Evolutionary conservation across 352 stramenopile genomes (phyloP).

Genomic region (Globisporangium emineosum): DNA sequence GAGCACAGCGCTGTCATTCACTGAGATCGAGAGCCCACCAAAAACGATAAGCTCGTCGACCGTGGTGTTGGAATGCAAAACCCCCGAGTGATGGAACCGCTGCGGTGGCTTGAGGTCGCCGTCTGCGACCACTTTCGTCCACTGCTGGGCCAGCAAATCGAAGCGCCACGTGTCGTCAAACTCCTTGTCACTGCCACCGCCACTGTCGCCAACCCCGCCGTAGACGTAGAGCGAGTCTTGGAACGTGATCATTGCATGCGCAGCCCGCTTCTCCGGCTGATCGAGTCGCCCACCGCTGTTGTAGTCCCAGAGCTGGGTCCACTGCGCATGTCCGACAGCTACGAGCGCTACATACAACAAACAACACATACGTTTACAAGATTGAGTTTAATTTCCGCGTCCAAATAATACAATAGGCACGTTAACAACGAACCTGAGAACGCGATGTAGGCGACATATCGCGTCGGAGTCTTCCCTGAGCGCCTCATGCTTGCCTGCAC

Average conservation of each 20-base stretch:
- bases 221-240: conserved; percentile 60
- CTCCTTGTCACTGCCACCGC: conserved; percentile 36
- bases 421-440: neutral
- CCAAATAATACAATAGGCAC: neutral
- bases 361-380: neutral
- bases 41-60: conserved; percentile 51
- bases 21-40: conserved; percentile 41
- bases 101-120: conserved; percentile 24
- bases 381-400: neutral
- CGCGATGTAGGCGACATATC: neutral
- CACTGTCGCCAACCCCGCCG: conserved; percentile 43
- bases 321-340: conserved; percentile 27
- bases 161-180: conserved; percentile 77
- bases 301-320: conserved; percentile 50
- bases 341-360: conserved; percentile 2
- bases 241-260: conserved; percentile 45
- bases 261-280: conserved; percentile 48
- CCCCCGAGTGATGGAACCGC: conserved; percentile 41
- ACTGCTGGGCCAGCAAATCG: conserved; percentile 32
- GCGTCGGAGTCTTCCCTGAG: neutral
- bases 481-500: conserved; percentile 1
- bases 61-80: conserved; percentile 36
- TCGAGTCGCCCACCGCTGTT: conserved; percentile 4
- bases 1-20: conserved; percentile 4
- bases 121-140: conserved; percentile 26